Evolutionary conservation across 768 basidiomycete genomes (phyloP).

Genomic region (Agaricus bisporus): DNA sequence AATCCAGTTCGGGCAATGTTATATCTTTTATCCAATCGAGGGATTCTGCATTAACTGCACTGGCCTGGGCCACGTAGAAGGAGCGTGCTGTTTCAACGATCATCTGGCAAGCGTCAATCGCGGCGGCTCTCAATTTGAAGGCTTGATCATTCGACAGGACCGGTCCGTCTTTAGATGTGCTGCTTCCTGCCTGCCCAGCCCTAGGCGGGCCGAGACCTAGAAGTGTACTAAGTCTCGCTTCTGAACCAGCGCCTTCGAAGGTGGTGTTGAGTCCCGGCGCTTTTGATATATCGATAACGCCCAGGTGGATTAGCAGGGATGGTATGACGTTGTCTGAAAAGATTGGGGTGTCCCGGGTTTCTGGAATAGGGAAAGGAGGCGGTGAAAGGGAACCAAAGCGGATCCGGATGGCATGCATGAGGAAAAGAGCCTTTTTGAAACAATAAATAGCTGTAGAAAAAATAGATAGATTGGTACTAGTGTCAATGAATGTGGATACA

Average conservation of each 20-base stretch:
- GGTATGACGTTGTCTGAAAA: constrained; percentile 83
- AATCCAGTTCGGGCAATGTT: constrained; percentile 56
- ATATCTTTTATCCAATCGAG: constrained; percentile 43
- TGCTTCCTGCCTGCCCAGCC: neutral
- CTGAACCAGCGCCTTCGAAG: constrained; percentile 43
- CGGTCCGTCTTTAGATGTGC: constrained; percentile 37
- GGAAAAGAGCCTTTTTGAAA: constrained; percentile 86
- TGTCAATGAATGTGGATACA: neutral
- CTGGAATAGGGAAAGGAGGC: constrained; percentile 56
- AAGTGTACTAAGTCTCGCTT: constrained; percentile 31
- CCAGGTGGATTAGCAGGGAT: constrained; percentile 73
- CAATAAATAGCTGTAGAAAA: constrained; percentile 63
- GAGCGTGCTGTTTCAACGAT: constrained; percentile 51
- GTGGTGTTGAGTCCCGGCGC: constrained; percentile 35
- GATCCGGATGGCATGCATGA: constrained; percentile 61
- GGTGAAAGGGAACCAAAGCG: constrained; percentile 57
- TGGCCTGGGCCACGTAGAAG: constrained; percentile 17
- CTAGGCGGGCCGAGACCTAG: constrained; percentile 25
- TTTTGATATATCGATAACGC: constrained; percentile 61
- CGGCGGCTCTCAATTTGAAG: constrained; percentile 70
- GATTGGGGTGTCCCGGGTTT: constrained; percentile 51
- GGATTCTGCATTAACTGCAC: constrained; percentile 24
- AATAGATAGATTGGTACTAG: neutral
- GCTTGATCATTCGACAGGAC: constrained; percentile 54
- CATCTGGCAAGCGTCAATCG: constrained; percentile 72